These are phyloP conservation scores for Salix dunnii DNA, from an alignment of 345 rosid species.

Conservation along the genomic window DNA sequence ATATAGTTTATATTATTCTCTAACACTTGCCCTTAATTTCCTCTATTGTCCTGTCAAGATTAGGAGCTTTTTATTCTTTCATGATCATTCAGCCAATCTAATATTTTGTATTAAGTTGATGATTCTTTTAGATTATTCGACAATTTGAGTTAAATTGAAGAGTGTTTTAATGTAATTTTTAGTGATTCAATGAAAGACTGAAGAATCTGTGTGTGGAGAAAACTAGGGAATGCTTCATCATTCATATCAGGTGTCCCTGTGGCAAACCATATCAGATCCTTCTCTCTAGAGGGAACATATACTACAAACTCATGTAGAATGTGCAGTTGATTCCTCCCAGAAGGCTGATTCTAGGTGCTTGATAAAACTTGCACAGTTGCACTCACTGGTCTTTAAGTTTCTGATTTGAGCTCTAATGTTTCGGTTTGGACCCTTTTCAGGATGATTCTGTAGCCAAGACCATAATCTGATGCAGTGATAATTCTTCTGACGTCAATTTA, in stretches of 20 bases:
- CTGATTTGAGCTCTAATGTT: no score
- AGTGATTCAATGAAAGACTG: constrained; percentile 17
- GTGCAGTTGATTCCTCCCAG: background rate
- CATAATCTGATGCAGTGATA: no score
- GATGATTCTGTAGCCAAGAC: no score
- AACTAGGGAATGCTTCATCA: constrained; percentile 33
- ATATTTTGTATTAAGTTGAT: background rate
- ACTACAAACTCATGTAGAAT: constrained; percentile 42
- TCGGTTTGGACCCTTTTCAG: no score
- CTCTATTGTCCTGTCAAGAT: background rate
- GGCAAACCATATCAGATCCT: background rate
- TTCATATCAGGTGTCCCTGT: constrained; percentile 48
- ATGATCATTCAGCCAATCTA: background rate
- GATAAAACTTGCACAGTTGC: no score
- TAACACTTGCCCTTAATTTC: background rate
- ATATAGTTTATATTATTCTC: no score
- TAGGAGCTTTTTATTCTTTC: background rate
- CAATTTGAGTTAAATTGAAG: background rate
- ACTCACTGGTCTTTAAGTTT: background rate
- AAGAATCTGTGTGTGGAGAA: constrained; percentile 48
- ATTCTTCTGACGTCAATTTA: background rate
- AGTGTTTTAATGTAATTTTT: background rate
- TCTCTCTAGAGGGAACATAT: no score
- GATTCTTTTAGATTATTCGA: background rate
- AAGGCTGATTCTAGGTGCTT: background rate